phyloP scores from a whole-genome alignment of 495 filamentous ascomycete species.

The Jackrogersella minutella region DNA sequence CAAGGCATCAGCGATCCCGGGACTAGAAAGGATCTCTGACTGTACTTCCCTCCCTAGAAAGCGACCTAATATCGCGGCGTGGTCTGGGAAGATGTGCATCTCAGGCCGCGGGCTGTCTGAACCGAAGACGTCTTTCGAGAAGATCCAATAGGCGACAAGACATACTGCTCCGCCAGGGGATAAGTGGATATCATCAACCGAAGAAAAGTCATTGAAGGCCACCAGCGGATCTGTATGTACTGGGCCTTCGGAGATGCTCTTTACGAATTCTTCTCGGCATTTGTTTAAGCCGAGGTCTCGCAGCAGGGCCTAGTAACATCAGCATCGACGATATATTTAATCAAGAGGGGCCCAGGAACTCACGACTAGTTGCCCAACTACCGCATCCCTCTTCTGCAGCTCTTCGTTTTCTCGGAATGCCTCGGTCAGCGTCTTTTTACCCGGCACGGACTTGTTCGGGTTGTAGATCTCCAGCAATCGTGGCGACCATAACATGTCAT shows the following conservation, averaged over 20 bases:
- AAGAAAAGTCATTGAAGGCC: constrained; percentile 52
- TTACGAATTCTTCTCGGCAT: constrained; percentile 42
- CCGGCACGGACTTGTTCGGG: constrained; percentile 66
- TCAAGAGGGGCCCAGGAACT: constrained; percentile 38
- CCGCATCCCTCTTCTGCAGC: constrained; percentile 69
- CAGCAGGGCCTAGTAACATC: constrained; percentile 66
- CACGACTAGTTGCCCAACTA: constrained; percentile 81
- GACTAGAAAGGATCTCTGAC: constrained; percentile 44
- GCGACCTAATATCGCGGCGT: constrained; percentile 64
- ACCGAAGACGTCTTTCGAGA: constrained; percentile 61
- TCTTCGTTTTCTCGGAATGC: constrained; percentile 69
- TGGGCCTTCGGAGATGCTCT: constrained; percentile 43
- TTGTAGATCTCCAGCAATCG: constrained; percentile 76
- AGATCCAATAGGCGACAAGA: constrained; percentile 65
- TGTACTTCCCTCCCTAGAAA: constrained; percentile 64
- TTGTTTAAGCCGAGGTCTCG: constrained; percentile 68
- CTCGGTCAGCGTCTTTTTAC: constrained; percentile 64
- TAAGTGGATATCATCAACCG: constrained; percentile 71
- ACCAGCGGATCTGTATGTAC: constrained; percentile 48
- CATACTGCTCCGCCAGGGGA: constrained; percentile 75
- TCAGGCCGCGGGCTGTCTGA: constrained; percentile 53
- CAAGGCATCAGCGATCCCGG: constrained; percentile 57
- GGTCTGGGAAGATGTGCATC: constrained; percentile 70
- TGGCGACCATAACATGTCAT: constrained; percentile 75
- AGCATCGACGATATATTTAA: neutral